Evolutionary conservation across 352 stramenopile species (phyloP).

Genomic region (Phytophthora cactorum): DNA sequence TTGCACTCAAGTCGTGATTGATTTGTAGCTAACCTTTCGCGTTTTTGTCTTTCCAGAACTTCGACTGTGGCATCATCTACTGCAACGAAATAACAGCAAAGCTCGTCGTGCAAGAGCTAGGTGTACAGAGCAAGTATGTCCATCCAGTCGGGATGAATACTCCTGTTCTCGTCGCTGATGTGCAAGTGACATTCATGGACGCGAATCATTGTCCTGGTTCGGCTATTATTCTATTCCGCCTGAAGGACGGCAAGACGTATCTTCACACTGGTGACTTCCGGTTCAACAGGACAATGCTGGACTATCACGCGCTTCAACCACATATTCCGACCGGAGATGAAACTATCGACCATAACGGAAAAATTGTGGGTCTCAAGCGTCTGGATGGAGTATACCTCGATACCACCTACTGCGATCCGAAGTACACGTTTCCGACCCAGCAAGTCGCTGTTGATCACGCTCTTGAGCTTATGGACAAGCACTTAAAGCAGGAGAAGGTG

Average conservation of each 20-base stretch:
- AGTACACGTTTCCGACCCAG: constrained; percentile 95
- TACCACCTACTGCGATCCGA: constrained; percentile 96
- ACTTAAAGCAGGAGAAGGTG: constrained; percentile 61
- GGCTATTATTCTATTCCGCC: constrained; percentile 95
- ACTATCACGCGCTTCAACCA: constrained; percentile 54
- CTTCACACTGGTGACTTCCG: constrained; percentile 94
- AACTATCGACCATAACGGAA: constrained; percentile 34
- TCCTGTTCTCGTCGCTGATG: constrained; percentile 77
- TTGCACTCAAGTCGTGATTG: neutral
- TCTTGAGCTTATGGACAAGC: constrained; percentile 64
- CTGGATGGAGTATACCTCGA: constrained; percentile 94
- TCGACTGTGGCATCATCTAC: constrained; percentile 95
- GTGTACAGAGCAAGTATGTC: constrained; percentile 92
- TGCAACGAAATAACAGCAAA: constrained; percentile 93
- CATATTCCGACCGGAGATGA: constrained; percentile 45
- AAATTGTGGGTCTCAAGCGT: constrained; percentile 35
- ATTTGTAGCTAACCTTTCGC: neutral
- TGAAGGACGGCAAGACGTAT: constrained; percentile 81
- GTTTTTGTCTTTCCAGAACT: constrained; percentile 47
- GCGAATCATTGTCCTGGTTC: constrained; percentile 98
- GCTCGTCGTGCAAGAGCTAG: constrained; percentile 92
- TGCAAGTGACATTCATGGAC: constrained; percentile 95
- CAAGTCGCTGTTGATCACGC: constrained; percentile 65
- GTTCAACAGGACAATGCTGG: constrained; percentile 78
- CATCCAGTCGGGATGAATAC: constrained; percentile 92